phyloP scores from a whole-genome alignment of 1,284 basidiomycete genomes.

The Ceratorhiza oryzae-sativae region DNA sequence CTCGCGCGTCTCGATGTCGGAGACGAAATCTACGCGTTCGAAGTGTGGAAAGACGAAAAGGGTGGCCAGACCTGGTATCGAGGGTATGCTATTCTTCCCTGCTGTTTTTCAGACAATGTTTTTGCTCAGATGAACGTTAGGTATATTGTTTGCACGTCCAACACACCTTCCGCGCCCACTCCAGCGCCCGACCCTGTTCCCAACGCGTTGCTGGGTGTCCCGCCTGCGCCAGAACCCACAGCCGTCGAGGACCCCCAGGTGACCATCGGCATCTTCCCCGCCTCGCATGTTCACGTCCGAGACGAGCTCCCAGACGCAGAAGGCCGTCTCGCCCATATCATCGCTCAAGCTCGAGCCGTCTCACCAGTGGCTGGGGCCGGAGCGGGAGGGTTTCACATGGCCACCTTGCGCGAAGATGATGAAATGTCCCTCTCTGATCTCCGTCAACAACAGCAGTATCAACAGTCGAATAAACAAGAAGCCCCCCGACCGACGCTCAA shows the following conservation, averaged over 20 bases:
- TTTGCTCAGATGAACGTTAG: conserved; percentile 53
- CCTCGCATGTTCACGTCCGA: conserved; percentile 86
- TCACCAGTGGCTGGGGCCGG: neutral
- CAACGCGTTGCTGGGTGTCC: conserved; percentile 7
- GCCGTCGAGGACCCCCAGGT: conserved; percentile 68
- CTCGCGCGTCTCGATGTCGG: conserved; percentile 88
- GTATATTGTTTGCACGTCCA: conserved; percentile 86
- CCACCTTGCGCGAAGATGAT: conserved; percentile 76
- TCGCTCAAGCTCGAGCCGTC: conserved; percentile 17
- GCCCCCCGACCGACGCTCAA: conserved; percentile 88
- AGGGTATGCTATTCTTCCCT: conserved; percentile 67
- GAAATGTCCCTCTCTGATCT: conserved; percentile 54
- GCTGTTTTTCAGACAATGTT: conserved; percentile 30
- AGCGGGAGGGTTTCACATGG: conserved; percentile 51
- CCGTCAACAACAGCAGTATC: neutral
- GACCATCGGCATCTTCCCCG: conserved; percentile 95
- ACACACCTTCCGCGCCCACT: conserved; percentile 57
- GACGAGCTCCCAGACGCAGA: conserved; percentile 91
- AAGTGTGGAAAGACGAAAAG: conserved; percentile 70
- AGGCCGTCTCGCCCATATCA: conserved; percentile 74
- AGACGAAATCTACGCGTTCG: conserved; percentile 96
- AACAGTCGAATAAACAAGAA: conserved; percentile 23
- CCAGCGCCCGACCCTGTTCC: conserved; percentile 54
- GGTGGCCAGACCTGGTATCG: conserved; percentile 71
- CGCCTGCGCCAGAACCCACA: conserved; percentile 32